Base-by-base conservation (phyloP, 2,329 filamentous ascomycete genomes). In the Claviceps spartinae region DNA sequence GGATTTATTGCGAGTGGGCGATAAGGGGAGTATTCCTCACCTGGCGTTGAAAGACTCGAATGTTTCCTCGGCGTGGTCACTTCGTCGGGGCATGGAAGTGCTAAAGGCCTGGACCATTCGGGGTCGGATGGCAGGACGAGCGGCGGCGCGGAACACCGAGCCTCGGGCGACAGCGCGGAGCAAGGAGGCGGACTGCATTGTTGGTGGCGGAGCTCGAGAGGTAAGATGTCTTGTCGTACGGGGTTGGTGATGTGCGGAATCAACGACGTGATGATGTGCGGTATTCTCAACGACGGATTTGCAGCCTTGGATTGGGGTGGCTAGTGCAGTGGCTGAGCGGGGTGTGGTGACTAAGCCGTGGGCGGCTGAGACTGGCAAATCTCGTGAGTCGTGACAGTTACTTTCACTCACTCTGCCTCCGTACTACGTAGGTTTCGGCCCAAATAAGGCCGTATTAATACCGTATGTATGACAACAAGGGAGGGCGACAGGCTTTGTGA, bases 1-100 rank as follows among this genome's bases (percentile, higher is more conserved):
- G 16, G 14, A 30, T 16, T 9, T 22, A 26, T 20, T 36, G 14
- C 3, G 45, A 47, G 16, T 4, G 5, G 30, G 30, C 26, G 18
- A 45, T 37, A 47, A 47, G 14, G 14, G 47, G 40, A 14, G 26
- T 47, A 13, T 36, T 64, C 64, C 78, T 73, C 87, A 98, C 93
- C 93, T 90, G 65, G 89, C 86, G 73, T 87, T 89, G 74, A 98
- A 98, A 77, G 97, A 90, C 78, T 98, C 93, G 64, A 95, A 98
- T 65, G 86, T 95, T 83, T 98, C 93, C 73, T 98, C 93, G 67
- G 84, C 81, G 72, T 95, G 87, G 66, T 78, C 73, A 66, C 69
- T 69, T 61, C 72, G 73, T 66, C 76, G 70, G 65, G 75, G 67
- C 61, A 72, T 67, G 56, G 74, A 76, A 66, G 81, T 85, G 77